Evolutionary conservation across 371 early-diverging fungal genomes (phyloP).

Genomic region (Choanephora cucurbitarum): DNA sequence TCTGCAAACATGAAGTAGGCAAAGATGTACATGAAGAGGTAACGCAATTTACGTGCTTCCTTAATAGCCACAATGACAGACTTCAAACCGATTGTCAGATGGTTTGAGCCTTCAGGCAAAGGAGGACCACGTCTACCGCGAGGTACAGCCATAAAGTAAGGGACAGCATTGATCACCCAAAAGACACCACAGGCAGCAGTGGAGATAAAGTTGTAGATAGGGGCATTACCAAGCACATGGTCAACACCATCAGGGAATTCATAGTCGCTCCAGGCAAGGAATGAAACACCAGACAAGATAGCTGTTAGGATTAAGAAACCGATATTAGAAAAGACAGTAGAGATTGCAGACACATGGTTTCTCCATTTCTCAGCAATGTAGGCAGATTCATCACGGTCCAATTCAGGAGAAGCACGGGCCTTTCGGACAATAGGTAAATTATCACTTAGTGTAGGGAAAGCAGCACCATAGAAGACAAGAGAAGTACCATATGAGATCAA

Average conservation of each 20-base stretch:
- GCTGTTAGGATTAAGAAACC: constrained; percentile 49
- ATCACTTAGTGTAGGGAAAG: constrained; percentile 51
- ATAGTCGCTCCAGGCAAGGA: constrained; percentile 33
- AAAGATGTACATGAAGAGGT: constrained; percentile 56
- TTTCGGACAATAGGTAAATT: constrained; percentile 49
- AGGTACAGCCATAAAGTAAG: constrained; percentile 47
- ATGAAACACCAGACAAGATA: constrained; percentile 45
- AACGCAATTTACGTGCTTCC: constrained; percentile 49
- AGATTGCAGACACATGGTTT: constrained; percentile 55
- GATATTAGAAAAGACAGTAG: constrained; percentile 49
- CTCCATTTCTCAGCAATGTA: constrained; percentile 42
- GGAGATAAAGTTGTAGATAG: constrained; percentile 44
- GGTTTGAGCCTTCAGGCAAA: constrained; percentile 32
- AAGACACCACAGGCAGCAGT: constrained; percentile 51
- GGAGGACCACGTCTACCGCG: constrained; percentile 41
- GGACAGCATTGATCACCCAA: constrained; percentile 48
- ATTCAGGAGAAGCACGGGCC: constrained; percentile 37
- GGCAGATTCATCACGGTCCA: constrained; percentile 27
- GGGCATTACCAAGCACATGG: constrained; percentile 41
- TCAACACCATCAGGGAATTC: constrained; percentile 23
- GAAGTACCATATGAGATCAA: constrained; percentile 50
- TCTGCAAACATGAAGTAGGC: constrained; percentile 64
- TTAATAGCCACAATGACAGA: constrained; percentile 36
- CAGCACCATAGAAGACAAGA: constrained; percentile 53
- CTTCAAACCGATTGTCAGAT: constrained; percentile 53